Evolutionary conservation across 257 asterid genomes (phyloP), one percentile per base, ranked within the genome.

Genomic region (Verbascum thapsus): DNA sequence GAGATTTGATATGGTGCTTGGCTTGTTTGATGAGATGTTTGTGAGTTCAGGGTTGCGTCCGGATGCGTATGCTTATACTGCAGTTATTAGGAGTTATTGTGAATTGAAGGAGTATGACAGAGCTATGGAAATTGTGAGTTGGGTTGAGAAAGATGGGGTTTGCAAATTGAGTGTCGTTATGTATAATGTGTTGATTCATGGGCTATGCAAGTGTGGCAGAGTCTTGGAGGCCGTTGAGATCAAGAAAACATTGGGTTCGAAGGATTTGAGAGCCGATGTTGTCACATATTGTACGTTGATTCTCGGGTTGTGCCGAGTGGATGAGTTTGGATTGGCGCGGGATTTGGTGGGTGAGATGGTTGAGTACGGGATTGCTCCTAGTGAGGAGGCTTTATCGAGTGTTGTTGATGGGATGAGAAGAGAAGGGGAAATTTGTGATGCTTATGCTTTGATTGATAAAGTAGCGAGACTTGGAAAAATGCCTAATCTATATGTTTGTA

Each of bases 401-500:
- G 85, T 87, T 44, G 88, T 87, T 45, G 99, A 89, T 48, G 99
- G 97, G 42, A 54, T 89, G 78, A 85, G 94, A 71, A 87, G 73
- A 63, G 78, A 66, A 17, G 95, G 85, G 26, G 80, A 79, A 62
- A 48, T 72, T 78, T 38, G 10, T 16, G 72, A 52, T 58, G 95
- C 96, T 30, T 80, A 76, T 73, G 76, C 67, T 69, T 79, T 92
- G 82, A 80, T 89, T 40, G 70, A 69, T 73, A 79, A 72, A 75
- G 81, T 77, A 32, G 76, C 65, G 61, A 77, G 65, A 76, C 56
- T 81, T 48, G 95, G 97, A 57, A 70, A 15, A 7, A 23, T 78
- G 64, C 99, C 97, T 32, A 87, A 75, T 74, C 76, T 83, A 67
- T 83, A 81, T 68, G 96, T 87, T 49, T 89, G 91, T 69, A 92